Percentiles rank a stretch among this genome's conserved stretches.
Conservation (phyloP, 208 protist genomes). For the Crithidia brevicula region DNA sequence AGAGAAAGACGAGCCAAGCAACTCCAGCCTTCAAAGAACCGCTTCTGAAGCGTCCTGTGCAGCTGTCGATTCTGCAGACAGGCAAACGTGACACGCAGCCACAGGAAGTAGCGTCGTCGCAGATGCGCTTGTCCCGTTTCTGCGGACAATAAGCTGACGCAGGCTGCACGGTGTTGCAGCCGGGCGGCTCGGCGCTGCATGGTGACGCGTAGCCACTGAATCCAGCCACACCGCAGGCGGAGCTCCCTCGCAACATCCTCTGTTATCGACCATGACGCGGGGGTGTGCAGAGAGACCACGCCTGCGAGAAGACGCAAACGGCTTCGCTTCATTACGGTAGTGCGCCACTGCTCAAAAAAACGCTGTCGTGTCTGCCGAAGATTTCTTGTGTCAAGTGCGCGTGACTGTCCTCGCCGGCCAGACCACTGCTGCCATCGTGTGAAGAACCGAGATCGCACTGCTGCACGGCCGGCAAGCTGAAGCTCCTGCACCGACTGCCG, state of each 20-base stretch:
- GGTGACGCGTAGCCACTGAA: constrained; percentile 41
- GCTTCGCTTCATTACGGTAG: background rate
- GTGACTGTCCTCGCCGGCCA: background rate
- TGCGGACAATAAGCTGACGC: background rate
- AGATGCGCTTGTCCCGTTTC: background rate
- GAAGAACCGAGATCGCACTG: background rate
- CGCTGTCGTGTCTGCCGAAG: background rate
- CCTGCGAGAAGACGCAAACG: background rate
- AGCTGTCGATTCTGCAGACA: constrained; percentile 8
- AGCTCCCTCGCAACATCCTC: constrained; percentile 1
- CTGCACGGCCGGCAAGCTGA: background rate
- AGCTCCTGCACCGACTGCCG: background rate
- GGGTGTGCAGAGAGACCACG: constrained; percentile 8
- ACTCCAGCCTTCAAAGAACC: constrained; percentile 9
- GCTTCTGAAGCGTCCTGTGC: background rate
- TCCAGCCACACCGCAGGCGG: constrained; percentile 13
- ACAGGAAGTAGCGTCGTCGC: constrained; percentile 5
- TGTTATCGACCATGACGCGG: background rate
- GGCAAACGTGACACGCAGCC: constrained; percentile 21
- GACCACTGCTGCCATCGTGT: constrained; percentile 9
- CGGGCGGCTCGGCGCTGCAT: constrained; percentile 20
- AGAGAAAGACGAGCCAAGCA: background rate
- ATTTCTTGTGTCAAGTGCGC: background rate
- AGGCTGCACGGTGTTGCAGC: constrained; percentile 11
- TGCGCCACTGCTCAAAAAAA: constrained; percentile 3